Evolutionary conservation across 768 basidiomycete species (phyloP).

Genomic region (Phylloporus sp.): DNA sequence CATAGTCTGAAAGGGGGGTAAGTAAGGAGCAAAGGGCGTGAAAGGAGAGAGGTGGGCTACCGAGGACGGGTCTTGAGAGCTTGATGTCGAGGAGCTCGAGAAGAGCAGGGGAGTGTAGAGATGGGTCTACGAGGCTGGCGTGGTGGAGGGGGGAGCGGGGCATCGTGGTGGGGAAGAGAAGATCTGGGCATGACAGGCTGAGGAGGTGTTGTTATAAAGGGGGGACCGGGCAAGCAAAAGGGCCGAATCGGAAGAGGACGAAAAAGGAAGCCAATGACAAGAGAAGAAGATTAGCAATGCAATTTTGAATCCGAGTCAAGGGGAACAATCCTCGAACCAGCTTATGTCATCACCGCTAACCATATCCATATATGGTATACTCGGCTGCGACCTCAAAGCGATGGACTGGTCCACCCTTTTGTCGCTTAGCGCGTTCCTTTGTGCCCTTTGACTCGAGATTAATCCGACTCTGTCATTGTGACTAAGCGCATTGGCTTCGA

Average conservation of each 20-base stretch:
- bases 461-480: no score
- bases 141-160: constrained; percentile 36
- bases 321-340: constrained; percentile 5
- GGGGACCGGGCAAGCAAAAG: constrained; percentile 24
- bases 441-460: no score
- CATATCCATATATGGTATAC: background rate
- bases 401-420: background rate
- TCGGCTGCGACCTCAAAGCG: background rate
- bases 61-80: constrained; percentile 55
- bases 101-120: constrained; percentile 58
- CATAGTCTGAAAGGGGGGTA: constrained; percentile 47
- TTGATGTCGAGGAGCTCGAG: constrained; percentile 66
- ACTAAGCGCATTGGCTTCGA: no score
- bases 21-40: background rate
- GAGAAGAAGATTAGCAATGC: constrained; percentile 27
- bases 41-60: constrained; percentile 42
- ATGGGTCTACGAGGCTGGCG: constrained; percentile 57
- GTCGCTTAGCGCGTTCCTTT: no score
- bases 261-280: constrained; percentile 24
- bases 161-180: constrained; percentile 11
- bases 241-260: constrained; percentile 33
- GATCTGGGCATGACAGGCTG: constrained; percentile 8
- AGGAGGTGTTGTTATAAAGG: constrained; percentile 30
- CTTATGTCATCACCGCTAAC: constrained; percentile 3
- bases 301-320: constrained; percentile 17